Conservation (phyloP, 2,329 filamentous ascomycete genomes). For the Ophiosphaerella narmari region DNA sequence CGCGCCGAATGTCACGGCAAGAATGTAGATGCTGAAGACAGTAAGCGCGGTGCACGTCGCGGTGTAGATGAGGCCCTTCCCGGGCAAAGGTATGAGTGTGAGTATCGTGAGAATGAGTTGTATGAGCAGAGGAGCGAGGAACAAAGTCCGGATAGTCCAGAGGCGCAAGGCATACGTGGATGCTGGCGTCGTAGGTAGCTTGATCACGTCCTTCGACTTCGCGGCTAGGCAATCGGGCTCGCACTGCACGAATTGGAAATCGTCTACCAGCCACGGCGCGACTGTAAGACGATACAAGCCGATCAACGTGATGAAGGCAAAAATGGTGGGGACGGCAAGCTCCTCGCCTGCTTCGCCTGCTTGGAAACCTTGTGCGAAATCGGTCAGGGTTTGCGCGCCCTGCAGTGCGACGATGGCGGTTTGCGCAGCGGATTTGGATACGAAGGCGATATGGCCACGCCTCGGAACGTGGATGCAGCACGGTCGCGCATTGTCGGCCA, state of each 20-base stretch:
- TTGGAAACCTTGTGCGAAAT: not conserved
- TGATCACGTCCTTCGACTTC: not conserved
- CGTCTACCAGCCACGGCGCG: not conserved
- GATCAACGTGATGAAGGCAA: not conserved
- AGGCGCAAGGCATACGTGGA: not conserved
- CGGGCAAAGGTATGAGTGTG: not conserved
- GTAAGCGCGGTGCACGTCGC: not conserved
- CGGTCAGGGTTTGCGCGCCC: not conserved
- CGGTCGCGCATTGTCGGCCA: slow-evolving; percentile 4
- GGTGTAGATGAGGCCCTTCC: not conserved
- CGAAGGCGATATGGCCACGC: not conserved
- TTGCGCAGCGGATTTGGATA: not conserved
- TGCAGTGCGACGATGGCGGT: not conserved
- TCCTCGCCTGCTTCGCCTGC: not conserved
- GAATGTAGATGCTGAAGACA: not conserved
- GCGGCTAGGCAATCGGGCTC: not conserved
- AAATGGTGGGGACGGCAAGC: not conserved
- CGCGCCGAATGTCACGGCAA: not conserved
- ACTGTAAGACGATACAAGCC: not conserved
- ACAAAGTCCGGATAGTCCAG: not conserved
- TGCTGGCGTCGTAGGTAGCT: not conserved
- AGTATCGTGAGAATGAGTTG: not conserved
- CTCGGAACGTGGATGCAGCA: not conserved
- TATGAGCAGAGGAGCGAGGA: not conserved
- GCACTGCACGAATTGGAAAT: not conserved